These are phyloP conservation scores for Maudiozyma bulderi DNA, from an alignment of 805 yeast genomes.

Conservation along the genomic window DNA sequence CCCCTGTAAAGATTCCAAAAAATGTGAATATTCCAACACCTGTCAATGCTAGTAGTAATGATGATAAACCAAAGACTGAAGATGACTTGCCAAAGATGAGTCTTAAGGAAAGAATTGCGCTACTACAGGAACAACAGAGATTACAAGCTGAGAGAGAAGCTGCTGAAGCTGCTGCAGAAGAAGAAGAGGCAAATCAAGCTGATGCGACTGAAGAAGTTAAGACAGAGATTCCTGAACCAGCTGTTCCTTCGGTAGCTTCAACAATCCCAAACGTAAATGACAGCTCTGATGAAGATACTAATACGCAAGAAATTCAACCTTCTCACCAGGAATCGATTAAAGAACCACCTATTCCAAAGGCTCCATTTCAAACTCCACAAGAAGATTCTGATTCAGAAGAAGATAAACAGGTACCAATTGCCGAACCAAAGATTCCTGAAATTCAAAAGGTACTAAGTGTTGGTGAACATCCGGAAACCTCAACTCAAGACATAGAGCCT, in stretches of 20 bases:
- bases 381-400: not conserved
- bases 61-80: slow-evolving; percentile 18
- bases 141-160: slow-evolving; percentile 64
- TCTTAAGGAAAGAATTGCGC: slow-evolving; percentile 75
- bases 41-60: slow-evolving; percentile 3
- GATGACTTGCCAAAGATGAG: slow-evolving; percentile 67
- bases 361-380: not conserved
- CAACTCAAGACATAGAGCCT: not conserved
- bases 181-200: not conserved
- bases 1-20: not conserved
- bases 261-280: no score
- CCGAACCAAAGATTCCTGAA: not conserved
- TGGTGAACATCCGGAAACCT: not conserved
- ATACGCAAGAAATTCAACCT: not conserved
- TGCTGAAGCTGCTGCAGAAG: not conserved
- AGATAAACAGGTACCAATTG: not conserved
- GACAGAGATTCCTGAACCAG: not conserved
- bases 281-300: no score
- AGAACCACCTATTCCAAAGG: not conserved
- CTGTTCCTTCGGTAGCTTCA: not conserved
- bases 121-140: slow-evolving; percentile 71
- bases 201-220: not conserved
- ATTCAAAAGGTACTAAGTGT: not conserved
- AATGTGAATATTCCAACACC: slow-evolving; percentile 4
- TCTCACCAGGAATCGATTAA: not conserved